A percentile compares a stretch with the other conserved stretches of the same genome.
phyloP scores from a whole-genome alignment of 345 rosid species.

The Abelmoschus esculentus region DNA sequence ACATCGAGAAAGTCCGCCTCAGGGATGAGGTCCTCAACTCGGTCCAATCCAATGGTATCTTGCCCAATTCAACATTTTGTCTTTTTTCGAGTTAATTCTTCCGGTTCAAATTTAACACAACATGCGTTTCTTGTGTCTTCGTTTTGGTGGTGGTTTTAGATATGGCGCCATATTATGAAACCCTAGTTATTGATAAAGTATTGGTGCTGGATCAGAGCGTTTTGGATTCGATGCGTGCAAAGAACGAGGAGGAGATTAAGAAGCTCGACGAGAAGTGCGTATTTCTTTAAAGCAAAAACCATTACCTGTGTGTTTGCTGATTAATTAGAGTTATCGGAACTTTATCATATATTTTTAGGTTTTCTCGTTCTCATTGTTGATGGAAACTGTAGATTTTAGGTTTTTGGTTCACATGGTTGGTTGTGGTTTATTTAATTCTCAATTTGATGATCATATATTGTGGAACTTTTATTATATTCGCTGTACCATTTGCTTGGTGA shows the following conservation, averaged over 20 bases:
- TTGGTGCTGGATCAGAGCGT: constrained; percentile 63
- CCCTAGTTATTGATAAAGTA: constrained; percentile 60
- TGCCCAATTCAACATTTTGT: not conserved
- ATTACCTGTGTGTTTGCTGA: not conserved
- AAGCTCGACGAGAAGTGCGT: constrained; percentile 88
- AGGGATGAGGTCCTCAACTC: constrained; percentile 70
- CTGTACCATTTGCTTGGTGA: not conserved
- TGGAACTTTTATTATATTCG: not conserved
- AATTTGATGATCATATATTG: not conserved
- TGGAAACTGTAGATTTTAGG: not conserved
- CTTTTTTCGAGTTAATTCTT: not conserved
- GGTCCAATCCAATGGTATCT: constrained; percentile 63
- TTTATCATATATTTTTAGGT: not conserved
- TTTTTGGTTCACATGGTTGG: not conserved
- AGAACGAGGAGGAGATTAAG: constrained; percentile 71
- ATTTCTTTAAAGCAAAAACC: not conserved
- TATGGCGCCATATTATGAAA: constrained; percentile 80
- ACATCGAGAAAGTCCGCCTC: constrained; percentile 90
- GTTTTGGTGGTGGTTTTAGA: constrained; percentile 29
- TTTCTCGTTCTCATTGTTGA: not conserved
- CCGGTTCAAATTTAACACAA: not conserved
- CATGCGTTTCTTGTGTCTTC: constrained; percentile 8
- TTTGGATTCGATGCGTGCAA: constrained; percentile 55
- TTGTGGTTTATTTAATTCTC: not conserved
- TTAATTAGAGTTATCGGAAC: not conserved